phyloP scores from a whole-genome alignment of 352 stramenopile genomes.

The Phytophthora podocarpi region DNA sequence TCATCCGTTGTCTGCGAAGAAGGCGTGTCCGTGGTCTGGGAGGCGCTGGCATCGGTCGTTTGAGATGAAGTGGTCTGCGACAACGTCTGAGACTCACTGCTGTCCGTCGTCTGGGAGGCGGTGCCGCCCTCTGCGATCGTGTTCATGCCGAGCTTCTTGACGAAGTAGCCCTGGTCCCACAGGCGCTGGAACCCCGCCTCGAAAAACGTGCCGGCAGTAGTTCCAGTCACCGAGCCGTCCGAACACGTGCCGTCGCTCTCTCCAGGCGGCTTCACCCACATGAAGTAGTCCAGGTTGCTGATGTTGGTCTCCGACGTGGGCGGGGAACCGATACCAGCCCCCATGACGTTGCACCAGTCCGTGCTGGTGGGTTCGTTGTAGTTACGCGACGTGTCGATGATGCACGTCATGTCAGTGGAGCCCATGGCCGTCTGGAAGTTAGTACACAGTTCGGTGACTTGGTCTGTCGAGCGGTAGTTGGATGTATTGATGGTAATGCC shows the following conservation, averaged over 20 bases:
- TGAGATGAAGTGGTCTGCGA: slow-evolving; percentile 13
- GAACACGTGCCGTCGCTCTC: slow-evolving; percentile 63
- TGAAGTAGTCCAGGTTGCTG: slow-evolving; percentile 64
- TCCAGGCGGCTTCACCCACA: slow-evolving; percentile 71
- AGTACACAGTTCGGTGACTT: slow-evolving; percentile 49
- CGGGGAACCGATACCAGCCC: slow-evolving; percentile 56
- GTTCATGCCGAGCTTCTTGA: slow-evolving; percentile 34
- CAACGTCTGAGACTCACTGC: slow-evolving; percentile 11
- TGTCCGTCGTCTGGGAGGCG: slow-evolving; percentile 16
- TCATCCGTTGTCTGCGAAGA: slow-evolving; percentile 4
- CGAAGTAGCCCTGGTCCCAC: slow-evolving; percentile 78
- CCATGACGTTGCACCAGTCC: slow-evolving; percentile 80
- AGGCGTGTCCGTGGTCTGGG: slow-evolving; percentile 8
- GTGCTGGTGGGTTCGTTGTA: slow-evolving; percentile 39
- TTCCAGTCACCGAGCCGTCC: slow-evolving; percentile 34
- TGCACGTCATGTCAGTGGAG: slow-evolving; percentile 19
- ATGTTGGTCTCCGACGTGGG: slow-evolving; percentile 54
- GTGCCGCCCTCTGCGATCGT: slow-evolving; percentile 22
- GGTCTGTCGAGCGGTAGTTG: slow-evolving; percentile 68
- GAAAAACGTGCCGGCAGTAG: slow-evolving; percentile 61
- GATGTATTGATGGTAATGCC: slow-evolving; percentile 76
- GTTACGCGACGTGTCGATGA: slow-evolving; percentile 45
- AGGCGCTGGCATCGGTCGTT: slow-evolving; percentile 14
- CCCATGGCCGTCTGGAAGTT: slow-evolving; percentile 60
- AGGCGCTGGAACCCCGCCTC: slow-evolving; percentile 51